Evolutionary conservation across 202 grass and related monocot species (phyloP).

Genomic region (Eragrostis tef): DNA sequence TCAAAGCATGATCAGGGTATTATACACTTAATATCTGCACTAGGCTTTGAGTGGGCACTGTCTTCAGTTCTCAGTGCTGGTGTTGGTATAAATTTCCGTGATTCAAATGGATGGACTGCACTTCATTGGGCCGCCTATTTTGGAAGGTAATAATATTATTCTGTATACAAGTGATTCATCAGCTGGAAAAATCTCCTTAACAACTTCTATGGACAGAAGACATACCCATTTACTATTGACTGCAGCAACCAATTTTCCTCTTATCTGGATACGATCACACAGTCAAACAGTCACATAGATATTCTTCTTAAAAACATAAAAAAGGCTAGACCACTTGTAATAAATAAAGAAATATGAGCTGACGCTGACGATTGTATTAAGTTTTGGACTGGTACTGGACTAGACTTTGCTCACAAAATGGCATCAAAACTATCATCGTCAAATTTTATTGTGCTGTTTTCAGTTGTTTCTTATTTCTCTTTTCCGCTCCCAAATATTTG

Average conservation of each 20-base stretch:
- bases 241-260: slow-evolving; percentile 24
- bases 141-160: no score
- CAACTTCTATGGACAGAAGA: slow-evolving; percentile 28
- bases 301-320: no score
- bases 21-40: slow-evolving; percentile 88
- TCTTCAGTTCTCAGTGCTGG: slow-evolving; percentile 67
- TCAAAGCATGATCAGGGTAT: slow-evolving; percentile 86
- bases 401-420: not conserved
- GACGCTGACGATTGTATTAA: slow-evolving; percentile 6
- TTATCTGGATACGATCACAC: not conserved
- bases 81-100: slow-evolving; percentile 84
- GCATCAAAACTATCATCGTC: slow-evolving; percentile 15
- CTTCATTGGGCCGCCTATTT: no score
- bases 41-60: slow-evolving; percentile 86
- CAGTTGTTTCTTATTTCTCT: not conserved
- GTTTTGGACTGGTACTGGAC: slow-evolving; percentile 16
- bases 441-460: not conserved
- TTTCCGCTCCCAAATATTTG: slow-evolving; percentile 7
- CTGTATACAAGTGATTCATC: slow-evolving; percentile 4
- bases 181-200: slow-evolving; percentile 6
- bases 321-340: not conserved
- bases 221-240: slow-evolving; percentile 18
- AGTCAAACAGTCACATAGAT: slow-evolving; percentile 5
- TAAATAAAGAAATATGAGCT: slow-evolving; percentile 21
- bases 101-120: slow-evolving; percentile 92